These are phyloP conservation scores for Suillus occidentalis DNA, from an alignment of 768 basidiomycete genomes.

Conservation along the genomic window DNA sequence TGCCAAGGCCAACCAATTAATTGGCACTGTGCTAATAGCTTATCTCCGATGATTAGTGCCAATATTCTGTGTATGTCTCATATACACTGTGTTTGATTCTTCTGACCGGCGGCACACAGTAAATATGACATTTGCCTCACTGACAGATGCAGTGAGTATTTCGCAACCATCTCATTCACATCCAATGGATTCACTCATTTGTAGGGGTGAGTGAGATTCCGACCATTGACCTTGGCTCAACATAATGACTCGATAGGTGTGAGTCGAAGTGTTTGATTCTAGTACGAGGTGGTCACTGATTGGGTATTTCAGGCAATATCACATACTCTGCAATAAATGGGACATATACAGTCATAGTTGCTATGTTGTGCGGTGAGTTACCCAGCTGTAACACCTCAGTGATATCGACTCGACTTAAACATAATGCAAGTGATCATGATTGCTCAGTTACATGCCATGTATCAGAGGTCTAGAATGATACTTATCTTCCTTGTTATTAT, in stretches of 20 bases:
- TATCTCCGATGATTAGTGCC: no score
- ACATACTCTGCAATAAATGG: neutral
- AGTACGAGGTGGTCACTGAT: neutral
- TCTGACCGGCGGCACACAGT: neutral
- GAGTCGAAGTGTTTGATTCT: neutral
- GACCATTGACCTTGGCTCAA: neutral
- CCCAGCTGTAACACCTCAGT: neutral
- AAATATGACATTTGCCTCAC: neutral
- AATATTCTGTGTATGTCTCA: no score
- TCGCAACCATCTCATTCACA: neutral
- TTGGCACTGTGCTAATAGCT: neutral
- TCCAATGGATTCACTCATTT: neutral
- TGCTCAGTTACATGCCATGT: neutral
- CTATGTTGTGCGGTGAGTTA: neutral
- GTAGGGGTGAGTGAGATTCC: neutral
- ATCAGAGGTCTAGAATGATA: no score
- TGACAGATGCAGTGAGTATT: neutral
- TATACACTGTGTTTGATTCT: no score
- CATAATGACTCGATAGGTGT: neutral
- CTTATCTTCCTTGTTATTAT: no score
- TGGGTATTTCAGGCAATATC: neutral
- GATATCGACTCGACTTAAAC: neutral
- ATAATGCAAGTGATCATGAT: neutral
- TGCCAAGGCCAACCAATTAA: neutral
- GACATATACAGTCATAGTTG: neutral